These are phyloP conservation scores for Echites panduratus DNA, from an alignment of 257 asterid genomes.

Conservation along the genomic window DNA sequence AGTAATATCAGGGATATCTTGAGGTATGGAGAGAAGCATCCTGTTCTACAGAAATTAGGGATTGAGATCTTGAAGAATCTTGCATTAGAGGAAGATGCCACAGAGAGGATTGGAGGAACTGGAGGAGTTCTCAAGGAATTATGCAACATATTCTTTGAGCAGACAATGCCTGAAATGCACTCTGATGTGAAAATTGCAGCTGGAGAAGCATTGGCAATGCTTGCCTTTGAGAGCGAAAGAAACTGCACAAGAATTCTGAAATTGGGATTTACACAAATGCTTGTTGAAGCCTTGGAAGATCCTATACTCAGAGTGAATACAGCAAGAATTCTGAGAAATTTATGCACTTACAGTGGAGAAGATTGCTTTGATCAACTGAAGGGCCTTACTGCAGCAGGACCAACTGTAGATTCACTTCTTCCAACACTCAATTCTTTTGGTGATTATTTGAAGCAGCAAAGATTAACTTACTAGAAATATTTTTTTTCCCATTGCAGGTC, in stretches of 20 bases:
- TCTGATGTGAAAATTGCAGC: slow-evolving; percentile 56
- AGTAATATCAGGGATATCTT: slow-evolving; percentile 68
- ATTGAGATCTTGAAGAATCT: slow-evolving; percentile 62
- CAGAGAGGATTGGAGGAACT: slow-evolving; percentile 74
- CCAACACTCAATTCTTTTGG: background rate
- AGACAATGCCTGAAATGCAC: slow-evolving; percentile 24
- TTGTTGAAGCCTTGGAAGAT: slow-evolving; percentile 48
- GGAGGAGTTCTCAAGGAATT: slow-evolving; percentile 74
- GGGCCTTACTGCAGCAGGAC: slow-evolving; percentile 55
- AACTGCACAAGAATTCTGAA: slow-evolving; percentile 48
- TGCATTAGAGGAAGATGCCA: slow-evolving; percentile 74
- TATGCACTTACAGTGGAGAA: slow-evolving; percentile 57
- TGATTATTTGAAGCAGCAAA: background rate
- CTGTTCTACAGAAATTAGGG: slow-evolving; percentile 58
- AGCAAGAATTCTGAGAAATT: slow-evolving; percentile 65
- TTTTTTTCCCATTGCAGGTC: slow-evolving; percentile 47
- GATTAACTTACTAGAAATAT: background rate
- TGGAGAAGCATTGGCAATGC: slow-evolving; percentile 86
- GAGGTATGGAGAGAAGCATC: slow-evolving; percentile 60
- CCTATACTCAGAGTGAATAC: slow-evolving; percentile 55
- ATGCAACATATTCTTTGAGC: slow-evolving; percentile 52
- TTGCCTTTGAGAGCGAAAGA: slow-evolving; percentile 52
- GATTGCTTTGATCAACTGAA: slow-evolving; percentile 44
- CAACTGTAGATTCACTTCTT: slow-evolving; percentile 42
- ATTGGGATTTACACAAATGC: slow-evolving; percentile 33